phyloP scores from a whole-genome alignment of 2,329 filamentous ascomycete genomes.

The Diaporthe capsici region DNA sequence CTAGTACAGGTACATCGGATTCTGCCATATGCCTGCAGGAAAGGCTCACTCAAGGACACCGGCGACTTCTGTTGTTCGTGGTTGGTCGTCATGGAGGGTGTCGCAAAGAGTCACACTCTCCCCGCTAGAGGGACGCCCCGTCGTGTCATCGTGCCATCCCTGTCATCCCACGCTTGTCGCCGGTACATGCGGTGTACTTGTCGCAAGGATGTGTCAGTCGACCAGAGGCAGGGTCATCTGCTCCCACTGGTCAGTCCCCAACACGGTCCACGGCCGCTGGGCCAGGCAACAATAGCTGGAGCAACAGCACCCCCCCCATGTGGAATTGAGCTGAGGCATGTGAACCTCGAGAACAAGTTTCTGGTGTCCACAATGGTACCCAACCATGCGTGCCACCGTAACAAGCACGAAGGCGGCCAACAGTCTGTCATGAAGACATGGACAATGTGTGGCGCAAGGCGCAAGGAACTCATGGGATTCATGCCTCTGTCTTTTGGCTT shows the following conservation, averaged over 20 bases:
- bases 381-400: constrained; percentile 17
- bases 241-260: constrained; percentile 22
- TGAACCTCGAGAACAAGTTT: constrained; percentile 31
- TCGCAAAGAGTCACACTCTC: constrained; percentile 40
- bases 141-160: constrained; percentile 32
- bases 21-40: constrained; percentile 36
- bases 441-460: neutral
- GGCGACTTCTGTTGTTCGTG: constrained; percentile 30
- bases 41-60: constrained; percentile 24
- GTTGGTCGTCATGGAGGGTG: constrained; percentile 35
- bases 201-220: constrained; percentile 32
- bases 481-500: constrained; percentile 1
- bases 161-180: constrained; percentile 14
- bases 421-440: neutral
- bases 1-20: constrained; percentile 38
- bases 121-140: constrained; percentile 31
- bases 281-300: constrained; percentile 33
- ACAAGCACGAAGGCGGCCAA: constrained; percentile 2
- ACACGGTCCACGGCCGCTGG: neutral
- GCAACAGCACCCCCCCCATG: neutral
- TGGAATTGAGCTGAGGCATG: constrained; percentile 7
- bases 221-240: constrained; percentile 35
- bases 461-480: neutral
- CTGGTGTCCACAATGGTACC: constrained; percentile 13
- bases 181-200: constrained; percentile 37